phyloP scores from a whole-genome alignment of 176 grass and related monocot species.

The Triticum urartu region DNA sequence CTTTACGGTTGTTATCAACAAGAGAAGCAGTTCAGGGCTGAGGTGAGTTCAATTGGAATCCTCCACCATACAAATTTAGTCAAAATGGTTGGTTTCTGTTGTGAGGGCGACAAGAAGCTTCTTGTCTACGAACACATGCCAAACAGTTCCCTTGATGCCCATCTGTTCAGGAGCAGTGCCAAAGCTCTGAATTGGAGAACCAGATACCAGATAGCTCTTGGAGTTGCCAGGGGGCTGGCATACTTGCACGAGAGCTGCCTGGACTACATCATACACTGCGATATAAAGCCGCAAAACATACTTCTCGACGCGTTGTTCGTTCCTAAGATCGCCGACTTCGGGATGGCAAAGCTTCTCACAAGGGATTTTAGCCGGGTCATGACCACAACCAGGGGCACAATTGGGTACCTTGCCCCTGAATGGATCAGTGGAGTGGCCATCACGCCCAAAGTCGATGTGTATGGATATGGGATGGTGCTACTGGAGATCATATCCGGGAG shows the following conservation, averaged over 20 bases:
- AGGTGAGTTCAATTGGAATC: constrained; percentile 27
- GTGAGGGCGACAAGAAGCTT: background rate
- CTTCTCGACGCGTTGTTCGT: background rate
- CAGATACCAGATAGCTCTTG: constrained; percentile 13
- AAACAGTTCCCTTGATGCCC: constrained; percentile 3
- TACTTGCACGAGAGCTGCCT: constrained; percentile 9
- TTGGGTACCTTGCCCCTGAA: constrained; percentile 22
- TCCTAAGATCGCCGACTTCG: constrained; percentile 23
- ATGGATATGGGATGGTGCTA: constrained; percentile 7
- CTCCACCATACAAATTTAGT: constrained; percentile 13
- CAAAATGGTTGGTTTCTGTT: constrained; percentile 16
- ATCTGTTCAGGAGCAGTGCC: background rate
- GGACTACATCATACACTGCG: constrained; percentile 16
- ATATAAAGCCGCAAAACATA: constrained; percentile 18
- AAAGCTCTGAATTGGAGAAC: background rate
- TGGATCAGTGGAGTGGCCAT: constrained; percentile 9
- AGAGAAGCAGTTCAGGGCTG: constrained; percentile 32
- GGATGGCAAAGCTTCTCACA: constrained; percentile 14
- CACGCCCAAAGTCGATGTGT: constrained; percentile 11
- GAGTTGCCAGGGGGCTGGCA: background rate
- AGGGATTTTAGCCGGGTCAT: constrained; percentile 6
- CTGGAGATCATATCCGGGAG: constrained; percentile 3
- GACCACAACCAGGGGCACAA: constrained; percentile 12
- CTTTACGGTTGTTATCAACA: background rate
- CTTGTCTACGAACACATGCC: constrained; percentile 25